Evolutionary conservation across 1,284 basidiomycete genomes (phyloP).

Genomic region (Hemileia vastatrix): DNA sequence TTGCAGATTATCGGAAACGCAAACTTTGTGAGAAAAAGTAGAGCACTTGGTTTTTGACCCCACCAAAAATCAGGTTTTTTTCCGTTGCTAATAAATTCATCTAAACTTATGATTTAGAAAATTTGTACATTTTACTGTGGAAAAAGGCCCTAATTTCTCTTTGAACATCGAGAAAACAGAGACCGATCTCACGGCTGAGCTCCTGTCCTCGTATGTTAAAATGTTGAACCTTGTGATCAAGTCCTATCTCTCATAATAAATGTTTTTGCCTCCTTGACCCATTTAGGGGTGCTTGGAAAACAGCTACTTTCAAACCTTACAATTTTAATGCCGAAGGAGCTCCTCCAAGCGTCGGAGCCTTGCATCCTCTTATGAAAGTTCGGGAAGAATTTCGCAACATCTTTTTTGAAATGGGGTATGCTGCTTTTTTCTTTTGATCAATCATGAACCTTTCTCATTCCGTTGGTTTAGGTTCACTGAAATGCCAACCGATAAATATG

Average conservation of each 20-base stretch:
- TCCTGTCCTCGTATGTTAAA: slow-evolving; percentile 70
- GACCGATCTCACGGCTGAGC: slow-evolving; percentile 91
- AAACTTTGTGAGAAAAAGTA: slow-evolving; percentile 57
- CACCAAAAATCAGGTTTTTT: background rate
- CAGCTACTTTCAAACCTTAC: slow-evolving; percentile 88
- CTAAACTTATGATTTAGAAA: slow-evolving; percentile 67
- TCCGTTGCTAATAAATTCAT: slow-evolving; percentile 42
- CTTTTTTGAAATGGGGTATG: slow-evolving; percentile 97
- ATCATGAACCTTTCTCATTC: background rate
- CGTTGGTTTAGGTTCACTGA: slow-evolving; percentile 68
- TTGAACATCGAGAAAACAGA: slow-evolving; percentile 92
- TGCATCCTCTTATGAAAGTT: slow-evolving; percentile 95
- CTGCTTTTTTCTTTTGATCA: slow-evolving; percentile 5
- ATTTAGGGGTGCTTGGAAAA: slow-evolving; percentile 77
- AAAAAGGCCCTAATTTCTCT: slow-evolving; percentile 78
- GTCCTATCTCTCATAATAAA: slow-evolving; percentile 7
- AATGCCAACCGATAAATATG: slow-evolving; percentile 97
- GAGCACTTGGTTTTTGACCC: background rate
- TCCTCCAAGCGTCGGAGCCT: slow-evolving; percentile 74
- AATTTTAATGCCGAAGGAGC: slow-evolving; percentile 96
- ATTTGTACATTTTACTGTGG: slow-evolving; percentile 83
- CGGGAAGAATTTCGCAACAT: slow-evolving; percentile 96
- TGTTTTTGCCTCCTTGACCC: background rate
- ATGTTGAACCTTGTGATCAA: background rate
- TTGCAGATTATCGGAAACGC: slow-evolving; percentile 81